Evolutionary conservation across 2,329 filamentous ascomycete genomes (phyloP), one percentile per base, ranked within the genome.

Genomic region (Penicillium sp.): DNA sequence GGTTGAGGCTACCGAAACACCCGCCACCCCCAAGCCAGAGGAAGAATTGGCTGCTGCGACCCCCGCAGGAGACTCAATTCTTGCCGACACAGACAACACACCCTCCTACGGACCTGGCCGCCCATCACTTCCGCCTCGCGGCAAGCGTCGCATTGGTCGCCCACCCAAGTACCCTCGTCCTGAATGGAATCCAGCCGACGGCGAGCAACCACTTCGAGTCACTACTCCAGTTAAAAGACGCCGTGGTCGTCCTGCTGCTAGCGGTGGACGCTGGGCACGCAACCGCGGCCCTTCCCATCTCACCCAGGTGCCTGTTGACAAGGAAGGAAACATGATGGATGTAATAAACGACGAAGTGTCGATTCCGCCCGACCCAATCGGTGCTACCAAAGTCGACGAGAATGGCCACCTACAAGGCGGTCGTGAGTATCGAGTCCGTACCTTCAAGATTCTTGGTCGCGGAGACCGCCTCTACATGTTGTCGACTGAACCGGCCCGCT

Each of bases 401-500:
- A 71, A 85, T 60, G 93, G 93, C 28, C 82, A 87, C 61, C 78
- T 98, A 3, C 77, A 83, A 55, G 93, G 82, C 26, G 90, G 85
- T 4, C 82, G 93, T 60, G 88, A 97, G 63, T 98, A 98, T 69
- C 84, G 93, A 26, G 95, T 95, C 64, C 86, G 93, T 53, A 95
- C 91, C 1, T 98, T 98, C 69, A 95, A 86, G 7, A 86, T 98
- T 56, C 78, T 82, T 17, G 89, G 88, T 48, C 82, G 90, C 57
- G 89, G 86, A 33, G 80, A 91, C 43, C 77, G 90, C 49, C 81
- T 95, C 10, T 98, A 98, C 80, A 98, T 98, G 93, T 74, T 98
- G 70, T 97, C 93, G 3, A 98, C 93, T 4, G 93, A 98, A 66
- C 94, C 93, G 5, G 93, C 93, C 22, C 86, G 93, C 57, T 97